Percentiles rank a stretch among this genome's conserved stretches.
Conservation (phyloP, 1,284 basidiomycete genomes). For the Earliella scabrosa region DNA sequence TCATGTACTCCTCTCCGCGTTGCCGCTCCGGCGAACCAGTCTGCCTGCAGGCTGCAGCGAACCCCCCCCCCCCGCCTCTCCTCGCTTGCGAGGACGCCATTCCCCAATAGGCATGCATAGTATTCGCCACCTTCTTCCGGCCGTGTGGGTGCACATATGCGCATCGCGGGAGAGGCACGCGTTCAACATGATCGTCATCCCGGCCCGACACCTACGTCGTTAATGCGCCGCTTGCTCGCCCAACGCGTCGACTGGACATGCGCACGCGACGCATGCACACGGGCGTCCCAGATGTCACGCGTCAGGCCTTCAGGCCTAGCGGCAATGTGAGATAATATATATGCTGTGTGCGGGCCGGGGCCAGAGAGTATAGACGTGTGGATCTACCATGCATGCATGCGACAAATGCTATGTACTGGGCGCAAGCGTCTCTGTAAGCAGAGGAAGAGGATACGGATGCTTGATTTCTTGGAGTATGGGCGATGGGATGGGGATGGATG, state of each 20-base stretch:
- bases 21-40: background rate
- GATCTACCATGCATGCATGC: background rate
- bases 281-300: too few relatives aligned
- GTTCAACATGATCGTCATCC: too few relatives aligned
- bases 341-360: background rate
- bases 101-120: background rate
- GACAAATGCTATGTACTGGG: background rate
- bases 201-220: too few relatives aligned
- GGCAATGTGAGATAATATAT: background rate
- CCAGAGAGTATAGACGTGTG: background rate
- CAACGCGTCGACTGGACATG: too few relatives aligned
- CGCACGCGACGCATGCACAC: too few relatives aligned
- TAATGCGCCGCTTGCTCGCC: too few relatives aligned
- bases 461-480: background rate
- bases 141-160: background rate
- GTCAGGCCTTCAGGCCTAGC: too few relatives aligned
- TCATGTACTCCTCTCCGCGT: background rate
- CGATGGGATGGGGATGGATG: background rate
- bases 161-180: background rate
- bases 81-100: background rate
- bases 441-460: background rate
- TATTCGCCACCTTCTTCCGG: background rate
- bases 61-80: too few relatives aligned
- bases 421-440: background rate
- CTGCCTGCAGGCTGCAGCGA: too few relatives aligned